A percentile compares a stretch with the other conserved stretches of the same genome.
Evolutionary conservation across 441 rosid genomes (phyloP).

Genomic region (Theobroma grandiflorum): DNA sequence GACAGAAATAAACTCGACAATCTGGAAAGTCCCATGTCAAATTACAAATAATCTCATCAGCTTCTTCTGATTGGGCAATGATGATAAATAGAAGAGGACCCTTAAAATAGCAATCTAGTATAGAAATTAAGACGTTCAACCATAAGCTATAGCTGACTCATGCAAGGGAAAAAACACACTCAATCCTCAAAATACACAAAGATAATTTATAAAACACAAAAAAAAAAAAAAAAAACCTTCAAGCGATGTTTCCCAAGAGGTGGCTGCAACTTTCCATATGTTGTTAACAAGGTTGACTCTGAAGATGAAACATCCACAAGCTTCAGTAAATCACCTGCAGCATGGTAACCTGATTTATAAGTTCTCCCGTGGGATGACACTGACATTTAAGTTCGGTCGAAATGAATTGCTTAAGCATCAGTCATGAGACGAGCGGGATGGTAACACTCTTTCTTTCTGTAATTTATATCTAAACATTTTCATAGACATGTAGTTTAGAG

Average conservation of each 20-base stretch:
- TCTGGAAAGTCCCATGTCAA: slow-evolving; percentile 52
- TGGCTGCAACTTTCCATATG: slow-evolving; percentile 94
- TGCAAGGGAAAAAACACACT: background rate
- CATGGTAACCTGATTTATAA: slow-evolving; percentile 22
- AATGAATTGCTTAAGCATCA: background rate
- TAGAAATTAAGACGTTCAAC: background rate
- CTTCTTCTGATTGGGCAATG: background rate
- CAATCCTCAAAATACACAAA: slow-evolving; percentile 19
- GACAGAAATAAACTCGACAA: slow-evolving; percentile 93
- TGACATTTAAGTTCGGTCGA: background rate
- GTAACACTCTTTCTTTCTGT: background rate
- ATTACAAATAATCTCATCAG: background rate
- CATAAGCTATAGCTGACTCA: slow-evolving; percentile 25
- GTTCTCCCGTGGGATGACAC: background rate
- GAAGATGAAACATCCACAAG: slow-evolving; percentile 80
- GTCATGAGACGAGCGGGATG: background rate
- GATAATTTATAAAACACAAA: background rate
- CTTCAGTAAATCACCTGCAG: slow-evolving; percentile 80
- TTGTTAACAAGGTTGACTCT: slow-evolving; percentile 69
- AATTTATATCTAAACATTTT: background rate
- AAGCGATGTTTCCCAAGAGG: slow-evolving; percentile 96
- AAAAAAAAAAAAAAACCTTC: slow-evolving; percentile 57
- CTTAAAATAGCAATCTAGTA: background rate
- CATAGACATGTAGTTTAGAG: background rate
- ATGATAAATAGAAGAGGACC: background rate